Evolutionary conservation across 257 asterid species (phyloP).

Genomic region (Nicotiana attenuata): DNA sequence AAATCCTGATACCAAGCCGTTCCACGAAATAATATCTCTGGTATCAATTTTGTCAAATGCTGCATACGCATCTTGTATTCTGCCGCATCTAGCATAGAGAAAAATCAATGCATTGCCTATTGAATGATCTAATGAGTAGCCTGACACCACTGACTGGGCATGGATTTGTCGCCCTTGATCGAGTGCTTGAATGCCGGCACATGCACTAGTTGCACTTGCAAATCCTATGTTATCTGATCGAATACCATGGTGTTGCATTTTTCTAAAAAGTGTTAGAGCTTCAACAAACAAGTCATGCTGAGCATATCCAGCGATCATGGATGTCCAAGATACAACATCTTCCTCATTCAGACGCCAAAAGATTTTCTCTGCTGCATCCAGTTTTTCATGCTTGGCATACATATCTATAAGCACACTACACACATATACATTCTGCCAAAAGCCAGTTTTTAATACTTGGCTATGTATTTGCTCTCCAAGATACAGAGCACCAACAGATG

Average conservation of each 20-base stretch:
- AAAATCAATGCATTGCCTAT: slow-evolving; percentile 69
- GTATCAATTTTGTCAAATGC: slow-evolving; percentile 47
- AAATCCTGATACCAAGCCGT: slow-evolving; percentile 81
- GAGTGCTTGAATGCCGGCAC: slow-evolving; percentile 75
- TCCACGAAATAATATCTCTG: slow-evolving; percentile 69
- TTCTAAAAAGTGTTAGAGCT: slow-evolving; percentile 57
- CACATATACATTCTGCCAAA: slow-evolving; percentile 67
- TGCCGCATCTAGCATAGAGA: slow-evolving; percentile 83
- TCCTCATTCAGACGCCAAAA: slow-evolving; percentile 60
- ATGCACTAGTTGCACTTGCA: slow-evolving; percentile 78
- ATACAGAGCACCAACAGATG: slow-evolving; percentile 57
- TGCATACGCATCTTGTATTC: slow-evolving; percentile 45
- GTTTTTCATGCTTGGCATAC: slow-evolving; percentile 68
- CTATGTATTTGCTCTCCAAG: slow-evolving; percentile 83
- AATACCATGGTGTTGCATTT: slow-evolving; percentile 62
- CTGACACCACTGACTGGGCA: slow-evolving; percentile 56
- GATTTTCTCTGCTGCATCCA: slow-evolving; percentile 61
- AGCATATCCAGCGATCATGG: slow-evolving; percentile 77
- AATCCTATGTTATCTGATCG: slow-evolving; percentile 74
- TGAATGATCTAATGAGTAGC: slow-evolving; percentile 63
- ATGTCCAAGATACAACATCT: slow-evolving; percentile 83
- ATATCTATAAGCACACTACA: slow-evolving; percentile 88
- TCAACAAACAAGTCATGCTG: slow-evolving; percentile 55
- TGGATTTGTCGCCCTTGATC: slow-evolving; percentile 76
- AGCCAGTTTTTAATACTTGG: slow-evolving; percentile 65